Percentiles rank a stretch among this genome's conserved stretches.
phyloP scores from a whole-genome alignment of 768 basidiomycete species.

The Termitomyces sp. region DNA sequence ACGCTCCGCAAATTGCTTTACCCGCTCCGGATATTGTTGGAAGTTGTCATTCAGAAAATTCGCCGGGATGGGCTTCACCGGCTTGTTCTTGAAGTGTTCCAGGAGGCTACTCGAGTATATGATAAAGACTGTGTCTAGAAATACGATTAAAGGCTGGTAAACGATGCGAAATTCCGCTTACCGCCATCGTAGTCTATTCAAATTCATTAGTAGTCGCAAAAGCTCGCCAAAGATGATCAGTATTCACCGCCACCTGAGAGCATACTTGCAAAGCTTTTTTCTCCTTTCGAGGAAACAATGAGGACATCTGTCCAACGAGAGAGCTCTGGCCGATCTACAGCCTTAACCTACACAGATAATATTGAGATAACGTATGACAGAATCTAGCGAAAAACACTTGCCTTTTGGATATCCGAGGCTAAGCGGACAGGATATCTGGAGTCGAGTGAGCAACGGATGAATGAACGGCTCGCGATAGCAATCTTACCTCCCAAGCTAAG shows the following conservation, averaged over 20 bases:
- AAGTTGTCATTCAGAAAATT: constrained; percentile 45
- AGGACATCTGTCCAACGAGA: constrained; percentile 54
- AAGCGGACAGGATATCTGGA: constrained; percentile 69
- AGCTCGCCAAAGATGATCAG: neutral
- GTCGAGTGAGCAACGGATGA: neutral
- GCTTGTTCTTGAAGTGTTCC: constrained; percentile 41
- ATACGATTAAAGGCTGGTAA: neutral
- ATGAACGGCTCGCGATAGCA: neutral
- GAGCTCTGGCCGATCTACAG: constrained; percentile 49
- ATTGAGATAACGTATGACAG: neutral
- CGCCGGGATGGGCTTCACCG: constrained; percentile 37
- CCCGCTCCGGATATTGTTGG: constrained; percentile 45
- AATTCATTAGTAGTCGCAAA: neutral
- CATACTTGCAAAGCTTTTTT: constrained; percentile 57
- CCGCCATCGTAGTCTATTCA: constrained; percentile 72
- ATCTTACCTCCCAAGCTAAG: constrained; percentile 35
- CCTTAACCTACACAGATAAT: constrained; percentile 43
- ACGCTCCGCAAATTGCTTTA: constrained; percentile 39
- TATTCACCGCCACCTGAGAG: constrained; percentile 71
- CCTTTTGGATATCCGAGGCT: constrained; percentile 71
- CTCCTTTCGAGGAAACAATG: constrained; percentile 55
- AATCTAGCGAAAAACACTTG: constrained; percentile 15
- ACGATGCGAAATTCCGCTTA: constrained; percentile 23
- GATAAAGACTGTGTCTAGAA: constrained; percentile 50
- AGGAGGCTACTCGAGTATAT: constrained; percentile 46